Percentiles rank a stretch among this genome's conserved stretches.
phyloP scores from a whole-genome alignment of 1,139 yeast genomes.

The Saccharomyces hybrid region DNA sequence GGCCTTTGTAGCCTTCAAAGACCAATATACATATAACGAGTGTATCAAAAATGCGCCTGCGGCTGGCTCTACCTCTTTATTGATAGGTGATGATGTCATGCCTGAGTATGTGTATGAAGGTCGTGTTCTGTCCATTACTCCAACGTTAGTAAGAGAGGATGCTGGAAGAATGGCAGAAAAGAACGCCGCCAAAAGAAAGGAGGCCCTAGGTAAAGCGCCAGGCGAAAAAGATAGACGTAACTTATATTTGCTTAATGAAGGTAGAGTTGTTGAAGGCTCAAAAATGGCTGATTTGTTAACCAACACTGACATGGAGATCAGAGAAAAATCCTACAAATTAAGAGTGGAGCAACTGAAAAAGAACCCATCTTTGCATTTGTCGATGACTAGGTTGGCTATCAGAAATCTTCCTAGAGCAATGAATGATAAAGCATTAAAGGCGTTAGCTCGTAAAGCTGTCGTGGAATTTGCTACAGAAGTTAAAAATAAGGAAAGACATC shows the following conservation, averaged over 20 bases:
- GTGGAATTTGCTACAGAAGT: slow-evolving; percentile 95
- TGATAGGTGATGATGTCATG: slow-evolving; percentile 87
- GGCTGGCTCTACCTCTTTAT: slow-evolving; percentile 64
- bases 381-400: slow-evolving; percentile 88
- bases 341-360: slow-evolving; percentile 87
- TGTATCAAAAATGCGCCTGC: slow-evolving; percentile 78
- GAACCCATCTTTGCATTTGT: slow-evolving; percentile 84
- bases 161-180: slow-evolving; percentile 71
- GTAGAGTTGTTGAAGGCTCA: slow-evolving; percentile 77
- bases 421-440: slow-evolving; percentile 82
- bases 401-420: slow-evolving; percentile 90
- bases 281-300: slow-evolving; percentile 66
- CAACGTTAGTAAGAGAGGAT: slow-evolving; percentile 83
- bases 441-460: slow-evolving; percentile 88
- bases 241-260: slow-evolving; percentile 82
- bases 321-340: slow-evolving; percentile 80
- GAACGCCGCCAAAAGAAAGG: slow-evolving; percentile 66
- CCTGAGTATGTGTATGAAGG: slow-evolving; percentile 90
- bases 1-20: slow-evolving; percentile 82
- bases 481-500: slow-evolving; percentile 65
- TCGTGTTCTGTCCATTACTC: slow-evolving; percentile 72
- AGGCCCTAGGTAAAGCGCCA: slow-evolving; percentile 71
- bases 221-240: slow-evolving; percentile 79
- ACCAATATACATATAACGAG: slow-evolving; percentile 52
- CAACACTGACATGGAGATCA: slow-evolving; percentile 69